Conservation (phyloP, 2,329 filamentous ascomycete species). For the Stagonosporopsis cucurbitacearum region DNA sequence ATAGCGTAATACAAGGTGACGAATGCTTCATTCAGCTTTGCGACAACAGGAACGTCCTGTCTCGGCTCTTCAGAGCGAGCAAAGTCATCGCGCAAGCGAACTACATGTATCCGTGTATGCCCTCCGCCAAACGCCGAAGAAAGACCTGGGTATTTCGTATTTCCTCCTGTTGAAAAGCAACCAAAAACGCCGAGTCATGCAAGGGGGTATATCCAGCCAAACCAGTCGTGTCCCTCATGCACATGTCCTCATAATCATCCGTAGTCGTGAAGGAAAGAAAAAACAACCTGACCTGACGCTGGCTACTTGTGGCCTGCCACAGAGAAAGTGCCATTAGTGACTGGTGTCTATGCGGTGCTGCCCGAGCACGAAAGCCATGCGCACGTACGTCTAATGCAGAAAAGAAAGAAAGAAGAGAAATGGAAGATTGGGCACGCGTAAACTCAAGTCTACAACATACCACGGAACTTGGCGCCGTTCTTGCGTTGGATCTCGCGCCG, state of each 20-base stretch:
- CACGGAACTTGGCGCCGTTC: slow-evolving; percentile 37
- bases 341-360: background rate
- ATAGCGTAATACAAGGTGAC: background rate
- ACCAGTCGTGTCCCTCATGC: background rate
- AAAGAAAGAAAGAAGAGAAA: background rate
- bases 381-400: background rate
- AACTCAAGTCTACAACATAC: slow-evolving; percentile 17
- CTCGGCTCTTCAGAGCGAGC: background rate
- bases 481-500: slow-evolving; percentile 12
- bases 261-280: background rate
- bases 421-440: background rate
- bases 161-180: background rate
- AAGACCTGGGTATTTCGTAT: background rate
- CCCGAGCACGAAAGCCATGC: background rate
- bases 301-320: slow-evolving; percentile 10
- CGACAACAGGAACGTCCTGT: too few relatives aligned
- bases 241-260: background rate
- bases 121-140: background rate
- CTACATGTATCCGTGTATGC: background rate
- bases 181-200: slow-evolving; percentile 9
- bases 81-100: background rate
- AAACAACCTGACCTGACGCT: background rate
- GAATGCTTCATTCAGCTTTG: background rate
- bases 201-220: slow-evolving; percentile 9
- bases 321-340: background rate